phyloP scores from a whole-genome alignment of 305 asterid genomes.

The Rubia balearica region DNA sequence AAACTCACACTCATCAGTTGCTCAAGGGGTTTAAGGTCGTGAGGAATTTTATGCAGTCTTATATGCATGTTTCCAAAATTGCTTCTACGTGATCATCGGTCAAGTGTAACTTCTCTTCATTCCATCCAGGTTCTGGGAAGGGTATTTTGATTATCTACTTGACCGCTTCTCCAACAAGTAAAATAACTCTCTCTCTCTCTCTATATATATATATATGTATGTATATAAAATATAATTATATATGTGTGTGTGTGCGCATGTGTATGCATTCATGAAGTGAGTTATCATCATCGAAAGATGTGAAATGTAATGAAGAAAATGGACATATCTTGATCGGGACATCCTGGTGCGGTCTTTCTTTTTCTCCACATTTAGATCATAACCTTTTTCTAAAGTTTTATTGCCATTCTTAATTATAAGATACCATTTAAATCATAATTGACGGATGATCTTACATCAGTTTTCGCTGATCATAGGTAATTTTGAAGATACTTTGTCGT shows the following conservation, averaged over 20 bases:
- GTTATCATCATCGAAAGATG: neutral
- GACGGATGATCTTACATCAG: neutral
- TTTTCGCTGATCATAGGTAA: neutral
- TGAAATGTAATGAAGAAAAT: neutral
- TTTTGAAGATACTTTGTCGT: neutral
- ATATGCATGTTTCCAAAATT: neutral
- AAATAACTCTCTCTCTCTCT: slow-evolving; percentile 21
- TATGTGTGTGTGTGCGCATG: no score
- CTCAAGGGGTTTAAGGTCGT: neutral
- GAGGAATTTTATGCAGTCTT: neutral
- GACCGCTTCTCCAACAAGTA: slow-evolving; percentile 90
- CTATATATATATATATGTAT: neutral
- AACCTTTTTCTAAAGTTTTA: neutral
- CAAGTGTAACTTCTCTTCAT: slow-evolving; percentile 7
- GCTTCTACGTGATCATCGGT: neutral
- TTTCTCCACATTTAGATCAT: neutral
- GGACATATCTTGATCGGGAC: neutral
- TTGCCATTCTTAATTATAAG: neutral
- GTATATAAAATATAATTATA: no score
- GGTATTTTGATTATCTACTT: slow-evolving; percentile 79
- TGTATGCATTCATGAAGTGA: neutral
- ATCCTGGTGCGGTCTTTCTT: neutral
- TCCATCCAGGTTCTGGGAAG: slow-evolving; percentile 90
- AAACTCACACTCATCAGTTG: neutral
- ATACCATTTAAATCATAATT: neutral